Evolutionary conservation across 2,329 filamentous ascomycete species (phyloP), one percentile per base, ranked within the genome.

Genomic region (Corniculantispora saksenae): DNA sequence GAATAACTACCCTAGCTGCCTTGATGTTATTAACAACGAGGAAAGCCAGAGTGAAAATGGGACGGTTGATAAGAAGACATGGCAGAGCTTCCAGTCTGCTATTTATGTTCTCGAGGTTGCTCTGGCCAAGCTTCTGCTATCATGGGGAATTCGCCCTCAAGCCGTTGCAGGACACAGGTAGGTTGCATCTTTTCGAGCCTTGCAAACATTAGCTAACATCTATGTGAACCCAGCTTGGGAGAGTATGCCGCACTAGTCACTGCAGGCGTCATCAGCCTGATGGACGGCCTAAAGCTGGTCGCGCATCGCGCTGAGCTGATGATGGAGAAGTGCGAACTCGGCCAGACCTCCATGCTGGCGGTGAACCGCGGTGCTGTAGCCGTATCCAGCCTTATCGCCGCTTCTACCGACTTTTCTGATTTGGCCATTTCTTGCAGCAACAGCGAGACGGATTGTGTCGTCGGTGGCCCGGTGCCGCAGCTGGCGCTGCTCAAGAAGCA

Each of bases 101-200:
- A 68, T 73, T 17, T 76, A 78, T 53, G 68, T 74, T 3, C 12
- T 77, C 2, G 74, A 79, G 65, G 76, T 74, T 61, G 62, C 70
- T 17, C 67, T 69, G 1, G 75, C 75, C 1, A 70, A 64, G 38
- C 61, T 67, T 6, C 76, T 74, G 73, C 71, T 74, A 47, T 67
- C 38, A 23, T 71, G 66, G 71, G 69, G 61, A 58, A 62, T 67
- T 65, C 50, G 21, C 3, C 71, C 71, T 3, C 66, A 69, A 47
- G n/a, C 69, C 27, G 68, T 72, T 27, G 51, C 70, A 9, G 71
- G 71, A 32, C 70, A 72, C 55, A 71, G 68, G 69, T 70, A 63
- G 58, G 69, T 66, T n/a, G 2, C 9, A 53, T 25, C 29, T 60
- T 5, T 27, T 32, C 27, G 17, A 43, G 12, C 5, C 12, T 13